Evolutionary conservation across 768 basidiomycete genomes (phyloP).

Genomic region (Cystobasidium ongulense): DNA sequence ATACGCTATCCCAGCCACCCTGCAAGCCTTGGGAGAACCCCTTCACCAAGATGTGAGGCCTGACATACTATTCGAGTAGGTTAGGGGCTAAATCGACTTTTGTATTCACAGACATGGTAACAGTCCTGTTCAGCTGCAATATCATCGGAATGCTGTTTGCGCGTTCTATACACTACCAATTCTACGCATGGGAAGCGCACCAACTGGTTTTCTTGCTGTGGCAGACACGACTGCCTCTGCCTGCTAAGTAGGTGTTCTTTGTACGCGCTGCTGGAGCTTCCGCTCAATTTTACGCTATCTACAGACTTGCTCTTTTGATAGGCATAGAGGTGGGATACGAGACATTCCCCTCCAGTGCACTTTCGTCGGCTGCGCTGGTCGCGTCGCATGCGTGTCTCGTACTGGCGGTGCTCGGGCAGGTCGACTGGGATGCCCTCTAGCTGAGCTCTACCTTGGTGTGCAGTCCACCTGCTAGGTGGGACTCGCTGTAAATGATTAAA

Average conservation of each 20-base stretch:
- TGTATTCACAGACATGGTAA: conserved; percentile 58
- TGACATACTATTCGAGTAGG: neutral
- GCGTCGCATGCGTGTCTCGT: neutral
- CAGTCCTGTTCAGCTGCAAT: conserved; percentile 81
- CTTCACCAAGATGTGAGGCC: neutral
- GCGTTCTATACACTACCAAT: conserved; percentile 93
- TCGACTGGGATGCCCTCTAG: neutral
- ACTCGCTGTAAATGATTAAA: too few relatives aligned
- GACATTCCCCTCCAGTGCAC: conserved; percentile 65
- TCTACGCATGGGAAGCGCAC: conserved; percentile 94
- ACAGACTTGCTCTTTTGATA: conserved; percentile 56
- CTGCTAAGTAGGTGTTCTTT: conserved; percentile 54
- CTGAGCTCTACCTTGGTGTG: neutral
- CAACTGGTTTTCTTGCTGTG: conserved; percentile 76
- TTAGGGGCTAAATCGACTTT: neutral
- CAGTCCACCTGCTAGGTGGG: too few relatives aligned
- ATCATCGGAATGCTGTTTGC: conserved; percentile 84
- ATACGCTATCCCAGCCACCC: conserved; percentile 53
- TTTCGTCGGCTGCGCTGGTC: conserved; percentile 1
- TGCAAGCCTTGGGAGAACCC: neutral
- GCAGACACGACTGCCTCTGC: conserved; percentile 59
- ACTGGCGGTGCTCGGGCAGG: neutral
- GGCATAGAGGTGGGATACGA: conserved; percentile 82
- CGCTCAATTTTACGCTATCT: neutral
- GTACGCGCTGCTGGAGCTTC: neutral